Evolutionary conservation across 139 green algal genomes (phyloP).

Genomic region (Yamagishiella unicocca): DNA sequence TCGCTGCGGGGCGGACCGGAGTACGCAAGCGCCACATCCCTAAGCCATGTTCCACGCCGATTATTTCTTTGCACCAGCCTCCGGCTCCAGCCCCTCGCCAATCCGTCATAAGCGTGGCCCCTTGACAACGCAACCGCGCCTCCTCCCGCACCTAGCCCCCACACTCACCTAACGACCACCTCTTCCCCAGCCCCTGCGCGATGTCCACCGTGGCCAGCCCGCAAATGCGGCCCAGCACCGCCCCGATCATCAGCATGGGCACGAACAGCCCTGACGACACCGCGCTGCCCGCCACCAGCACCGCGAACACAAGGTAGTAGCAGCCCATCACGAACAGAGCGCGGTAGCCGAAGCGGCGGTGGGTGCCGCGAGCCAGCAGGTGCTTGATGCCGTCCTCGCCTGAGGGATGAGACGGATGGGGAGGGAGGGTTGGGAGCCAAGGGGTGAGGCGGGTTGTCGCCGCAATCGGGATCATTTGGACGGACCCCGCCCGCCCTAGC

Average conservation of each 20-base stretch:
- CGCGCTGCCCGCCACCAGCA: slow-evolving; percentile 69
- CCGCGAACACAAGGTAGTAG: slow-evolving; percentile 67
- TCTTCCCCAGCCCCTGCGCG: slow-evolving; percentile 48
- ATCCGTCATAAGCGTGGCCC: too few relatives aligned
- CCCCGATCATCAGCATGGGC: slow-evolving; percentile 92
- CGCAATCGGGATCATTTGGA: neutral
- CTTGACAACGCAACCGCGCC: too few relatives aligned
- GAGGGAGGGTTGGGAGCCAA: neutral
- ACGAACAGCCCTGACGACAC: slow-evolving; percentile 90
- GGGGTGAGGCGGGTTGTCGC: neutral
- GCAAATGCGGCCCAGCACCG: slow-evolving; percentile 68
- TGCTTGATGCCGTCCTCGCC: slow-evolving; percentile 90
- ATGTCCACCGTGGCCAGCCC: slow-evolving; percentile 75
- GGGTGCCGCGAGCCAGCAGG: slow-evolving; percentile 84
- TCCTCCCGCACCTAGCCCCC: neutral
- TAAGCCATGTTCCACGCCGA: too few relatives aligned
- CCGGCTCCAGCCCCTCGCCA: too few relatives aligned
- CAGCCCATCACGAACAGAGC: slow-evolving; percentile 78
- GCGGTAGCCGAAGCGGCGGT: slow-evolving; percentile 87
- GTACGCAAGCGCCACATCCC: too few relatives aligned
- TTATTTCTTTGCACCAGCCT: too few relatives aligned
- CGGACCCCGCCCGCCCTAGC: neutral
- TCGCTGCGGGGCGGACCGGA: too few relatives aligned
- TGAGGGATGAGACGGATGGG: slow-evolving; percentile 11
- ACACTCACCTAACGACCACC: slow-evolving; percentile 37